Conservation (phyloP, 345 rosid species). For the Corchorus olitorius region DNA sequence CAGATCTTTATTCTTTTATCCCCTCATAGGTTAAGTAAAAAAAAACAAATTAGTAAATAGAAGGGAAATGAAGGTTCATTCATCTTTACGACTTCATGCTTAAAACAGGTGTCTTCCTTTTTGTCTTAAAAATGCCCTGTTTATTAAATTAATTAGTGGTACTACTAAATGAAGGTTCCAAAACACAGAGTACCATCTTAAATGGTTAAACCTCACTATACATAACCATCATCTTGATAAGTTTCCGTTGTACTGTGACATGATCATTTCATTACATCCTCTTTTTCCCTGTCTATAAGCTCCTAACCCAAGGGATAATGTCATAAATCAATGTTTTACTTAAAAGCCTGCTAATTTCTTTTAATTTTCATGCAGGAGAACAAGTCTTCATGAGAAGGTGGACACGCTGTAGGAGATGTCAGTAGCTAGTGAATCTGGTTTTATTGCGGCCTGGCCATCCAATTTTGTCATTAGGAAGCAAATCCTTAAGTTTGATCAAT, state of each 20-base stretch:
- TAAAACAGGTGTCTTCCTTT: neutral
- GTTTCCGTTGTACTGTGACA: neutral
- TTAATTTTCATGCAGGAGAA: conserved; percentile 29
- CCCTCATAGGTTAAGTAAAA: neutral
- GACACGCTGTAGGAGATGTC: neutral
- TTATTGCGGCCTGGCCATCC: neutral
- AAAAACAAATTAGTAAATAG: neutral
- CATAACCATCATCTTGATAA: neutral
- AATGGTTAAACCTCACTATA: neutral
- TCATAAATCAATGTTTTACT: neutral
- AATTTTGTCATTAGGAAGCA: conserved; percentile 31
- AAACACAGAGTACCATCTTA: neutral
- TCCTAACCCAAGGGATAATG: neutral
- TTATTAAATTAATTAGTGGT: too few relatives aligned
- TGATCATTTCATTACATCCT: neutral
- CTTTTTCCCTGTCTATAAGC: neutral
- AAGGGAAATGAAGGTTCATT: neutral
- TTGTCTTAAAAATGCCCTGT: neutral
- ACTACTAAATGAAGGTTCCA: neutral
- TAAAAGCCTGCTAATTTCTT: conserved; percentile 7
- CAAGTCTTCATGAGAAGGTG: conserved; percentile 22
- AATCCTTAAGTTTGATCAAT: neutral
- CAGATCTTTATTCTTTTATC: neutral
- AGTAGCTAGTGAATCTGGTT: conserved; percentile 3
- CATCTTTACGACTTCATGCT: conserved; percentile 1